A percentile compares a stretch with the other conserved stretches of the same genome.
Conservation (phyloP, 1,139 yeast species). For the Yamadazyma dushanensis region DNA sequence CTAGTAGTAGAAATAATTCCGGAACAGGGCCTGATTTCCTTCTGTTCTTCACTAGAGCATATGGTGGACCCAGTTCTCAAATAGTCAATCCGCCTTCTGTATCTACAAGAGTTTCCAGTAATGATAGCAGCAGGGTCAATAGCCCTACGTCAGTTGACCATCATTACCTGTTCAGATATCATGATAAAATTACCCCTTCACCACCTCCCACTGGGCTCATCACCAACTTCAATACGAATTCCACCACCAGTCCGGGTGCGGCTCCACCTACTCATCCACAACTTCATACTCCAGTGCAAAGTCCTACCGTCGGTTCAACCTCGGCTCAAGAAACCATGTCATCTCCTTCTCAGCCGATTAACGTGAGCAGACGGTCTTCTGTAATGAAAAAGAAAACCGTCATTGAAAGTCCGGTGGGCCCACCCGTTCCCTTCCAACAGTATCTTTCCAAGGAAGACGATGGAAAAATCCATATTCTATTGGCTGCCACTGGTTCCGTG, state of each 20-base stretch:
- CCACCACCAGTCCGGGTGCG: background rate
- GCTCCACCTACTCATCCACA: slow-evolving; percentile 1
- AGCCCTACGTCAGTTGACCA: slow-evolving; percentile 16
- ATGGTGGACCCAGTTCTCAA: slow-evolving; percentile 8
- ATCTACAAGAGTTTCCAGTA: slow-evolving; percentile 8
- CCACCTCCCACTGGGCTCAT: slow-evolving; percentile 13
- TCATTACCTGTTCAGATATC: slow-evolving; percentile 7
- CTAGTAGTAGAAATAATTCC: slow-evolving; percentile 18
- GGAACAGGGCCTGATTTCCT: slow-evolving; percentile 14
- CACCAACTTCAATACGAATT: background rate
- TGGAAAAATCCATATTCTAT: slow-evolving; percentile 77
- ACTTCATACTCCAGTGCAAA: slow-evolving; percentile 1
- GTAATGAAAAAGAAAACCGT: slow-evolving; percentile 26
- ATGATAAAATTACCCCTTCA: slow-evolving; percentile 14
- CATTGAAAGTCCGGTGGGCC: slow-evolving; percentile 61
- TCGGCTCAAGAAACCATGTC: background rate
- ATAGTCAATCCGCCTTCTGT: slow-evolving; percentile 9
- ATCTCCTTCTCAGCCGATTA: slow-evolving; percentile 21
- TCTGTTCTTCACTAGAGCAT: slow-evolving; percentile 14
- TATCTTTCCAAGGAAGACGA: slow-evolving; percentile 72
- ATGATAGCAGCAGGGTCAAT: slow-evolving; percentile 15
- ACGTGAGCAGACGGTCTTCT: slow-evolving; percentile 24
- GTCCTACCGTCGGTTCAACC: background rate
- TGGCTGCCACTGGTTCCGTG: slow-evolving; percentile 95
- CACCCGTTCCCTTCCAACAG: slow-evolving; percentile 73